These are phyloP conservation scores for Aspergillus fijiensis DNA, from an alignment of 2,329 filamentous ascomycete genomes.

Conservation along the genomic window DNA sequence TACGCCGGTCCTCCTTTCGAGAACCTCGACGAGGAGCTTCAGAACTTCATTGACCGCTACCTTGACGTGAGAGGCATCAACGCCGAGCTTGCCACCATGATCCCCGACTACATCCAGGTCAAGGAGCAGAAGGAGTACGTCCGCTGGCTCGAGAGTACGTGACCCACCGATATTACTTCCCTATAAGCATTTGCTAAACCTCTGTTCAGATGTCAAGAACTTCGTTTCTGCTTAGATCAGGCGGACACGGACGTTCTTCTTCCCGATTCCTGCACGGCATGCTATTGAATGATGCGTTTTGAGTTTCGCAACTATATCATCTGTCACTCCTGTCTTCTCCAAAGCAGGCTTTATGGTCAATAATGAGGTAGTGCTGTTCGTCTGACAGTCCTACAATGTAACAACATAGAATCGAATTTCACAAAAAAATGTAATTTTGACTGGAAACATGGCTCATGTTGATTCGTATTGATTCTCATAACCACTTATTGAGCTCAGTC, in stretches of 20 bases:
- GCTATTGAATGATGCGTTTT: neutral
- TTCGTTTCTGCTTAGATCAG: slow-evolving; percentile 69
- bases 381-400: slow-evolving; percentile 17
- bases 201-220: slow-evolving; percentile 66
- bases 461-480: too few species aligned
- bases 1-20: slow-evolving; percentile 92
- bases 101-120: slow-evolving; percentile 93
- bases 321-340: neutral
- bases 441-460: neutral
- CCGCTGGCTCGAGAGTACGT: slow-evolving; percentile 73
- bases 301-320: neutral
- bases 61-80: slow-evolving; percentile 93
- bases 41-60: slow-evolving; percentile 87
- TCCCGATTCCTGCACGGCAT: neutral
- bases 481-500: too few species aligned
- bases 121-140: slow-evolving; percentile 99
- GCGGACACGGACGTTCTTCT: neutral
- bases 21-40: slow-evolving; percentile 93
- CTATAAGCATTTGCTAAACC: slow-evolving; percentile 10
- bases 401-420: slow-evolving; percentile 24
- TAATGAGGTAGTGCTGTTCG: neutral
- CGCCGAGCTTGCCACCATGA: slow-evolving; percentile 79
- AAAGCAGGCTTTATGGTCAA: neutral
- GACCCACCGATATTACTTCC: neutral
- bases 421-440: slow-evolving; percentile 17